Evolutionary conservation across 169 alveolate genomes (phyloP).

Genomic region (Besnoitia besnoiti): DNA sequence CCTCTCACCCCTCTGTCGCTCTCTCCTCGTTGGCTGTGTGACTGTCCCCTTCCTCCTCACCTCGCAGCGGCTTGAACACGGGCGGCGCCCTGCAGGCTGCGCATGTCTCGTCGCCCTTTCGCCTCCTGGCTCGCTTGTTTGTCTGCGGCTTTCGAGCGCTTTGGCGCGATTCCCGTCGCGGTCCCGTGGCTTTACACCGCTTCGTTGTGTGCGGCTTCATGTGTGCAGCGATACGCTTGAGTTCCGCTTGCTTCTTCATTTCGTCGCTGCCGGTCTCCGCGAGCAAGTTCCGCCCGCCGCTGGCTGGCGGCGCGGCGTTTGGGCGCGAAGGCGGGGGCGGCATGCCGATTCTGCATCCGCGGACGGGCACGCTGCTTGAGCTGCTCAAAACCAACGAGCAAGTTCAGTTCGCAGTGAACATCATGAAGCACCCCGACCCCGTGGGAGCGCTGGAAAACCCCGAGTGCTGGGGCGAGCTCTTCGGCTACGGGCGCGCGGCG

Average conservation of each 20-base stretch:
- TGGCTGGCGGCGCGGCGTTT: conserved; percentile 39
- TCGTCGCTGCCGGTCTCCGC: conserved; percentile 45
- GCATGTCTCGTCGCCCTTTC: no score
- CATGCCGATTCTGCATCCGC: conserved; percentile 47
- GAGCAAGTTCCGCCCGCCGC: conserved; percentile 43
- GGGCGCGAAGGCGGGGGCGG: conserved; percentile 18
- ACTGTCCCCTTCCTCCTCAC: not conserved
- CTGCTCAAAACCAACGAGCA: conserved; percentile 25
- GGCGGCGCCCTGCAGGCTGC: no score
- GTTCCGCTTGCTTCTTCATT: conserved; percentile 30
- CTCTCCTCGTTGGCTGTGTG: not conserved
- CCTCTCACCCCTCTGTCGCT: not conserved
- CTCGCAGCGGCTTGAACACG: no score
- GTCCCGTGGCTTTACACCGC: not conserved
- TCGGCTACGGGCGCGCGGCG: conserved; percentile 13
- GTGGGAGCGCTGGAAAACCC: conserved; percentile 48
- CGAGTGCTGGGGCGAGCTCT: conserved; percentile 30
- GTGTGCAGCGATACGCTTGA: conserved; percentile 19
- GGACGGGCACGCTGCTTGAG: conserved; percentile 48
- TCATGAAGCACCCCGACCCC: conserved; percentile 50
- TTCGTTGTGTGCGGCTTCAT: not conserved
- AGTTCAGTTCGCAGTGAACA: conserved; percentile 7
- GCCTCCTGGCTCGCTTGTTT: no score
- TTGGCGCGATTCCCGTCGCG: not conserved
- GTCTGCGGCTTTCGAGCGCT: not conserved